Evolutionary conservation across 2,329 filamentous ascomycete species (phyloP), one percentile per base, ranked within the genome.

Genomic region (Ceratocystiopsis brevicomis): DNA sequence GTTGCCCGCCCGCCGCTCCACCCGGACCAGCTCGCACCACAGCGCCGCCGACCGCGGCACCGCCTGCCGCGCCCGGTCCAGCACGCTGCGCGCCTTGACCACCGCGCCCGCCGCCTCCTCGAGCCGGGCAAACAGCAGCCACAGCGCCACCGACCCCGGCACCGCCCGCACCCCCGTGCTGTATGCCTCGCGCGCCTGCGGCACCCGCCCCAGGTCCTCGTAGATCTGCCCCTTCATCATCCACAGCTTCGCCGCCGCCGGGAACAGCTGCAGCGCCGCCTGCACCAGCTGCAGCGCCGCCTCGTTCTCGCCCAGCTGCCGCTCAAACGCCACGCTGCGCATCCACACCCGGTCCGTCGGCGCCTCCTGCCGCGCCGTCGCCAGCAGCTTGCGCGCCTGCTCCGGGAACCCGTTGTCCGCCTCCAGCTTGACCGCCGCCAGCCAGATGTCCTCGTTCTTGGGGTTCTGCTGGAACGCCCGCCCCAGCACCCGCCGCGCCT

Each of bases 201-300:
- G 78, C 14, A 81, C 64, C 62, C 85, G 86, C 52, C 73, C 78
- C 39, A 86, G 71, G 38, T 78, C 72, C 56, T 95, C 82, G 66
- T 98, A 98, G 49, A 96, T 90, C 57, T 98, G 90, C 0, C 92
- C 90, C 62, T 98, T 98, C 66, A 94, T 83, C 82, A 96, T 95
- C 80, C 88, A 95, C 19, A 98, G 69, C 61, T 96, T 96, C 42
- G 84, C 71, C 13, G 81, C 76, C 38, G 77, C 73, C 1, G 90
- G 88, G 64, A 93, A 98, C 11, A 84, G 71, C 50, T 87, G 79
- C 34, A 98, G 66, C 1, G 81, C 90, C 56, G 92, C 80, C 47
- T 87, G 84, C 38, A 83, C 83, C 12, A 98, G 76, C 53, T 92
- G 82, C 14, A 98, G 69, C 0, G 90, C 87, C 1, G 77, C 76